Conservation (phyloP, 176 grass and related monocot genomes). For the Phragmites australis region DNA sequence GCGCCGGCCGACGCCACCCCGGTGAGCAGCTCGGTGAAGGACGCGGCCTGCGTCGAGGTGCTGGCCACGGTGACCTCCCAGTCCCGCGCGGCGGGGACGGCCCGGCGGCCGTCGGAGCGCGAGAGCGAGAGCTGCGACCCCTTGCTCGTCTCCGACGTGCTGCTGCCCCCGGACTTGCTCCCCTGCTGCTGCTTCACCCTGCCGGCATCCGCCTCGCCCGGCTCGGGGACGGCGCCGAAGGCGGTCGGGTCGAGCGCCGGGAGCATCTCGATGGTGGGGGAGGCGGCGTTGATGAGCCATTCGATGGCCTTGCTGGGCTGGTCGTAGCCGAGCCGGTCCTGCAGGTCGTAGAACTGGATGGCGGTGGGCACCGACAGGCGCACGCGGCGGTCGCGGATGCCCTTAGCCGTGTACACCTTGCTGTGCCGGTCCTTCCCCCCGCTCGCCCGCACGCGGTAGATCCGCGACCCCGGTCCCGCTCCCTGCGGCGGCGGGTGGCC, state of each 20-base stretch:
- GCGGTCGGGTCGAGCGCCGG: slow-evolving; percentile 50
- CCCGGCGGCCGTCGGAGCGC: slow-evolving; percentile 58
- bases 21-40: slow-evolving; percentile 83
- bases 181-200: slow-evolving; percentile 43
- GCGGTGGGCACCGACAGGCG: slow-evolving; percentile 77
- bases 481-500: slow-evolving; percentile 32
- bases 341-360: slow-evolving; percentile 94
- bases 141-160: slow-evolving; percentile 87
- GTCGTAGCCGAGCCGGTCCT: slow-evolving; percentile 83
- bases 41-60: slow-evolving; percentile 42
- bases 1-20: slow-evolving; percentile 33
- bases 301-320: slow-evolving; percentile 92
- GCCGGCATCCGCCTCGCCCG: slow-evolving; percentile 11
- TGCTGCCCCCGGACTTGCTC: slow-evolving; percentile 66
- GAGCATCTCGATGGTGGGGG: slow-evolving; percentile 66
- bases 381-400: slow-evolving; percentile 82
- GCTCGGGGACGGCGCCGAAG: slow-evolving; percentile 37
- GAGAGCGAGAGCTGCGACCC: slow-evolving; percentile 75
- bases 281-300: slow-evolving; percentile 84
- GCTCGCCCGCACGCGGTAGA: slow-evolving; percentile 54
- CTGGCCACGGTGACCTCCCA: slow-evolving; percentile 59
- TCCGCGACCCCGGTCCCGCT: slow-evolving; percentile 57
- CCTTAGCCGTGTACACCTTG: slow-evolving; percentile 88
- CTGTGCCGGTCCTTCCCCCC: slow-evolving; percentile 87
- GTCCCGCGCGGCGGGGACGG: slow-evolving; percentile 46